phyloP scores from a whole-genome alignment of 2,329 filamentous ascomycete species.

The Fusarium duplospermum region DNA sequence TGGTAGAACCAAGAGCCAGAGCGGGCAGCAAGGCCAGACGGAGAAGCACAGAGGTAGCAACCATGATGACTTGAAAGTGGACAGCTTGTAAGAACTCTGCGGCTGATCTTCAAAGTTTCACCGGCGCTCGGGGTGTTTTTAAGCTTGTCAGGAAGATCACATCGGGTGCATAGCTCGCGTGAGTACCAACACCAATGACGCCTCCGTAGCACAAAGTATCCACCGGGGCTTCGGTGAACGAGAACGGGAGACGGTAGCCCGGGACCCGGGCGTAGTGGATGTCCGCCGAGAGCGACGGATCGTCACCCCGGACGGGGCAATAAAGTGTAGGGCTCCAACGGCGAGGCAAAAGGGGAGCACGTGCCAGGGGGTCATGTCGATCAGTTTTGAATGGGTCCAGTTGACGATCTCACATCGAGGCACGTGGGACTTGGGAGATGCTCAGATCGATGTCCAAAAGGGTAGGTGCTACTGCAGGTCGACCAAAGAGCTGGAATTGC shows the following conservation, averaged over 20 bases:
- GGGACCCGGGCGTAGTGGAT: neutral
- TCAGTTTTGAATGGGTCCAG: slow-evolving; percentile 8
- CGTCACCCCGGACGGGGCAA: slow-evolving; percentile 4
- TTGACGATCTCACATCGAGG: neutral
- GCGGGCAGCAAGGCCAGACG: slow-evolving; percentile 35
- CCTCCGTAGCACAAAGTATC: neutral
- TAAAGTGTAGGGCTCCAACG: slow-evolving; percentile 31
- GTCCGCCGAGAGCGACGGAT: slow-evolving; percentile 11
- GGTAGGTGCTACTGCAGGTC: slow-evolving; percentile 10
- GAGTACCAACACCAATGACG: slow-evolving; percentile 11
- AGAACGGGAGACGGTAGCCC: slow-evolving; percentile 10
- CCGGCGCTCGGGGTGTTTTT: slow-evolving; percentile 18
- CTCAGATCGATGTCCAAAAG: neutral
- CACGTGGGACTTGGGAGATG: slow-evolving; percentile 29
- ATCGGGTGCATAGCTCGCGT: slow-evolving; percentile 23
- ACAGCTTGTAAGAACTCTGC: neutral
- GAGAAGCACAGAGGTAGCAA: slow-evolving; percentile 26
- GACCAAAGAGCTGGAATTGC: neutral
- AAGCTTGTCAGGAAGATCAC: slow-evolving; percentile 20
- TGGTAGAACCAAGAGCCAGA: slow-evolving; percentile 25
- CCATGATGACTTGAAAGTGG: slow-evolving; percentile 20
- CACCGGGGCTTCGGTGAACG: slow-evolving; percentile 35
- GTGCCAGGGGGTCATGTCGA: slow-evolving; percentile 25
- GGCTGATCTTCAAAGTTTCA: slow-evolving; percentile 10
- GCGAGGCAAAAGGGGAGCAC: slow-evolving; percentile 21